Evolutionary conservation across 805 yeast species (phyloP).

Genomic region (Ogataea kodamae): DNA sequence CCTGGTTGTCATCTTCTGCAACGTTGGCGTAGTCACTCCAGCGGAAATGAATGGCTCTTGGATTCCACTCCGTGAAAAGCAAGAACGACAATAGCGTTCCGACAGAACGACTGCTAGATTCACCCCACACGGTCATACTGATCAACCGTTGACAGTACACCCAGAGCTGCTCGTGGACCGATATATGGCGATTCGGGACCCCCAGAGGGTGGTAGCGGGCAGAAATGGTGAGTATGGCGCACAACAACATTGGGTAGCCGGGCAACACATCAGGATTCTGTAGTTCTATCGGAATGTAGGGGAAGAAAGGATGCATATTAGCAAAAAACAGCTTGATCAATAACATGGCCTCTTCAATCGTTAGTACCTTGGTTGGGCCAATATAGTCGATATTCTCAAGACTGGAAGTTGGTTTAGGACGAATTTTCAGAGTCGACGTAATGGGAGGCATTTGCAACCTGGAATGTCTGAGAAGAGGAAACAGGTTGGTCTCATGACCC

Average conservation of each 20-base stretch:
- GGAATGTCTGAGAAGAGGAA: conserved; percentile 22
- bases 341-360: conserved; percentile 58
- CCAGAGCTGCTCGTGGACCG: conserved; percentile 80
- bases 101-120: conserved; percentile 79
- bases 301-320: conserved; percentile 87
- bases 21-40: conserved; percentile 80
- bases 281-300: conserved; percentile 74
- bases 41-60: conserved; percentile 87
- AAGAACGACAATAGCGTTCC: conserved; percentile 85
- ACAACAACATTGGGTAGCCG: conserved; percentile 74
- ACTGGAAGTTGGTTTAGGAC: conserved; percentile 45
- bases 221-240: conserved; percentile 77
- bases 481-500: conserved; percentile 28
- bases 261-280: conserved; percentile 64
- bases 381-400: conserved; percentile 64
- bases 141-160: conserved; percentile 74
- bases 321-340: conserved; percentile 62
- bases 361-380: conserved; percentile 47
- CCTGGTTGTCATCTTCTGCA: conserved; percentile 40
- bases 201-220: conserved; percentile 69
- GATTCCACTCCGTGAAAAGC: conserved; percentile 92
- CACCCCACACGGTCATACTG: conserved; percentile 91
- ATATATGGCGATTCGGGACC: conserved; percentile 38
- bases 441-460: conserved; percentile 43
- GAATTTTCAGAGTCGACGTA: conserved; percentile 37